Percentiles rank a stretch among this genome's conserved stretches.
Conservation (phyloP, 1,284 basidiomycete genomes). For the Ustilago sp. region DNA sequence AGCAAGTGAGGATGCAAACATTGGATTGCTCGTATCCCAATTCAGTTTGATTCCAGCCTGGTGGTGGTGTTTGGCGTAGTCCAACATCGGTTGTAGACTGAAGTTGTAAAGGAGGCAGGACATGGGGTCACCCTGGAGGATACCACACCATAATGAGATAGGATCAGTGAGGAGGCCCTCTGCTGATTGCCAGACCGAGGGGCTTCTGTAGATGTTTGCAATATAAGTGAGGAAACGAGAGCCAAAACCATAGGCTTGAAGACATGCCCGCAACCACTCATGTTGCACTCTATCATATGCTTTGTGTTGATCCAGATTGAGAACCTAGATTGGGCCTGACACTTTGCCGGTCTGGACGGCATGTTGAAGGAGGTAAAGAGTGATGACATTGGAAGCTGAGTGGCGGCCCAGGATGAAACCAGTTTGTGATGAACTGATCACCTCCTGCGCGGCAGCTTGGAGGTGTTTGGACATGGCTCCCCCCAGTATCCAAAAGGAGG, state of each 20-base stretch:
- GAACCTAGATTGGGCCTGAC: neutral
- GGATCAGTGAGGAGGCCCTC: neutral
- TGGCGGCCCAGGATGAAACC: neutral
- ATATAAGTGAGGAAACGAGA: neutral
- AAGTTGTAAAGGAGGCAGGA: slow-evolving; percentile 4
- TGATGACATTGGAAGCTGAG: neutral
- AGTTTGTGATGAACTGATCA: neutral
- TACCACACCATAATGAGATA: neutral
- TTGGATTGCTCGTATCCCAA: neutral
- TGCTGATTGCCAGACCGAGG: neutral
- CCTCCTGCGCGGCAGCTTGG: neutral
- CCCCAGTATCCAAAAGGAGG: neutral
- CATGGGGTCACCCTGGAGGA: slow-evolving; percentile 4
- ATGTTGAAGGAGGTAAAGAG: neutral
- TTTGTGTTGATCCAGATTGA: slow-evolving; percentile 5
- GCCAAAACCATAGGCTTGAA: neutral
- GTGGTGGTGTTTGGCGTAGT: neutral
- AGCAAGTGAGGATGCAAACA: neutral
- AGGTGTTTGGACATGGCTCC: neutral
- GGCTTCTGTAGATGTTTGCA: neutral
- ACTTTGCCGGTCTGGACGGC: neutral
- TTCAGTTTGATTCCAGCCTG: neutral
- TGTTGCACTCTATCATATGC: neutral
- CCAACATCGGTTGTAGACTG: neutral
- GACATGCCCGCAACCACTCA: neutral